phyloP scores from a whole-genome alignment of 768 basidiomycete species.

The Lactarius sp. region DNA sequence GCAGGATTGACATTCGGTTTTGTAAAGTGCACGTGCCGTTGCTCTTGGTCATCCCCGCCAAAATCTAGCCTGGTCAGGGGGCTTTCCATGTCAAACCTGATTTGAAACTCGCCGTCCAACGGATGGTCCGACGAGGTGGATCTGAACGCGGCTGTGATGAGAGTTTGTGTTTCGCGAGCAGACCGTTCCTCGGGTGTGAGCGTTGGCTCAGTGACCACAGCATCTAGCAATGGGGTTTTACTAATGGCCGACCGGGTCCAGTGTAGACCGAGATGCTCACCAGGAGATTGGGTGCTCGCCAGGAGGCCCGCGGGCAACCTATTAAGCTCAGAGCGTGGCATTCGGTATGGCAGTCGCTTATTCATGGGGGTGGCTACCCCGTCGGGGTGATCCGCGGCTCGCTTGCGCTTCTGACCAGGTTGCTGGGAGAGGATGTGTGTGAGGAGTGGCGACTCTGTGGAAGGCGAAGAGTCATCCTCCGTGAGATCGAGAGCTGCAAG shows the following conservation, averaged over 20 bases:
- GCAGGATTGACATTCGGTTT: neutral
- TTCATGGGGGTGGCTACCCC: conserved; percentile 5
- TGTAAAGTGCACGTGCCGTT: conserved; percentile 35
- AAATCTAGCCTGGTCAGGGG: conserved; percentile 48
- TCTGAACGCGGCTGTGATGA: neutral
- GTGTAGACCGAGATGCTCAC: neutral
- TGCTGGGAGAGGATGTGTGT: neutral
- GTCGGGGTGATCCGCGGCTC: conserved; percentile 2
- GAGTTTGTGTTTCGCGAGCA: conserved; percentile 4
- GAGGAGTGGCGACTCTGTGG: neutral
- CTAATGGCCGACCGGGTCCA: neutral
- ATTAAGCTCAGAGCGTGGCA: neutral
- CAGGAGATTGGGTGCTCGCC: conserved; percentile 15
- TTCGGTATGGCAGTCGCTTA: conserved; percentile 9
- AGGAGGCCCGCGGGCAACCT: conserved; percentile 20
- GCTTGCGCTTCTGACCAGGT: conserved; percentile 15
- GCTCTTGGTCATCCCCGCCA: conserved; percentile 54
- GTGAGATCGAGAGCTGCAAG: conserved; percentile 25
- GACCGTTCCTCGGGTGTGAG: conserved; percentile 16
- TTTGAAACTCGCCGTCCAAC: conserved; percentile 32
- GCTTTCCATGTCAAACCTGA: conserved; percentile 49
- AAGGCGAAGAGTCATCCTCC: neutral
- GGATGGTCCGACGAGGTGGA: neutral
- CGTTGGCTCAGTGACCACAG: conserved; percentile 1
- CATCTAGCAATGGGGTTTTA: conserved; percentile 1